These are phyloP conservation scores for Cryptococcus sp. DNA, from an alignment of 1,284 basidiomycete species.

Conservation along the genomic window DNA sequence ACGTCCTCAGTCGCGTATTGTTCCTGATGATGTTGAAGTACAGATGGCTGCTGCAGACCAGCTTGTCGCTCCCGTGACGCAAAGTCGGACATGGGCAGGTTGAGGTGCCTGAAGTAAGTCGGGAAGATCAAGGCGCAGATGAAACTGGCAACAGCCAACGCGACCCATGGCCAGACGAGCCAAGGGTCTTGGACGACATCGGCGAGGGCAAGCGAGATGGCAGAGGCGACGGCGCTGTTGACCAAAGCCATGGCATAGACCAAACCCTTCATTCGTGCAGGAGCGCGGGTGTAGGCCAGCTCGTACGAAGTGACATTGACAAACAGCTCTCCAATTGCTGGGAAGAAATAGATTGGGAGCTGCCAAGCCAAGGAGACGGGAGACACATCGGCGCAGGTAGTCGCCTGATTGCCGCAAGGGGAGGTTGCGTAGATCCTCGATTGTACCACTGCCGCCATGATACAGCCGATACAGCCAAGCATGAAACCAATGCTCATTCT, in stretches of 20 bases:
- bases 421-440: conserved; percentile 55
- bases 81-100: conserved; percentile 38
- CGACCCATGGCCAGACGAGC: conserved; percentile 54
- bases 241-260: conserved; percentile 53
- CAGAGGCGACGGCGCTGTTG: conserved; percentile 55
- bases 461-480: conserved; percentile 49
- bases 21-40: not conserved
- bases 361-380: conserved; percentile 52
- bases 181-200: conserved; percentile 52
- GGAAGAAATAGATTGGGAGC: conserved; percentile 54
- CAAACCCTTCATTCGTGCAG: conserved; percentile 53
- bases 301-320: conserved; percentile 58
- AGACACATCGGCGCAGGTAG: conserved; percentile 40
- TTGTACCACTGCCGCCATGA: conserved; percentile 55
- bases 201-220: conserved; percentile 46
- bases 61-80: conserved; percentile 38
- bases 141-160: conserved; percentile 46
- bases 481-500: conserved; percentile 43
- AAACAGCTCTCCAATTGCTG: conserved; percentile 57
- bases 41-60: conserved; percentile 32
- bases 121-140: conserved; percentile 38
- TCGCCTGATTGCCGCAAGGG: conserved; percentile 54
- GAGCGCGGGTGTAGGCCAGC: conserved; percentile 55
- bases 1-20: too few species aligned
- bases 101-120: conserved; percentile 42